Evolutionary conservation across 116 monocot genomes (phyloP), one percentile per base, ranked within the genome.

Genomic region (Trichopus zeylanicus): DNA sequence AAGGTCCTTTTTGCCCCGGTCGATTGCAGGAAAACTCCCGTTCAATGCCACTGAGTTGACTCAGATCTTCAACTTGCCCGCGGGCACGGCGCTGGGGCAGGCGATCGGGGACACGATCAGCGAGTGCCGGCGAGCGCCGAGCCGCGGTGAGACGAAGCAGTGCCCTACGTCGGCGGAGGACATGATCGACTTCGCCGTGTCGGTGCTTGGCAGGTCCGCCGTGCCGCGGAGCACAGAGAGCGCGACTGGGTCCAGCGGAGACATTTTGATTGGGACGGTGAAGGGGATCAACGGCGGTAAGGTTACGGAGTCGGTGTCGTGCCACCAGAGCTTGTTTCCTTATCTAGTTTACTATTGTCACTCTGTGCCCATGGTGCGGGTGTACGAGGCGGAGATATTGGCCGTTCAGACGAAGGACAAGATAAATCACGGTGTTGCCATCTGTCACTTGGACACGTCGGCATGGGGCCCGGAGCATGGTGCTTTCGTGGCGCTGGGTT

Each of bases 101-200:
- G 74, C 75, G 15, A 81, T 91, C 26, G 53, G 62, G 16, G 55
- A 67, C 51, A 86, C 86, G 39, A 61, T 91, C 23, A 53, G 51
- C 13, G 86, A 91, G 27, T 91, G 91, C 78, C 65, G 74, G 68
- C 75, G 88, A 9, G 26, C 64, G 20, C 88, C 92, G 35, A 87
- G 87, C 84, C 70, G 59, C 0, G 92, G 79, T 11, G 92, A 92
- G 76, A 88, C 84, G 32, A 92, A 87, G 76, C 31, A 62, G 13
- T 92, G 92, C 70, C 75, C 73, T 20, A 79, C 87, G 2, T 87
- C 92, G 48, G 69, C 75, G 15, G 87, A 92, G 71, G 83, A 71
- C 72, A 75, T 87, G 64, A 73, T 87, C 49, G 92, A 92, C 69
- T 92, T 92, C 67, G 83, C 84, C 0, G 57, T 57, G 25, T 1